A percentile compares a stretch with the other conserved stretches of the same genome.
Conservation (phyloP, 2,329 filamentous ascomycete genomes). For the Lecanoromycetidae sp. region DNA sequence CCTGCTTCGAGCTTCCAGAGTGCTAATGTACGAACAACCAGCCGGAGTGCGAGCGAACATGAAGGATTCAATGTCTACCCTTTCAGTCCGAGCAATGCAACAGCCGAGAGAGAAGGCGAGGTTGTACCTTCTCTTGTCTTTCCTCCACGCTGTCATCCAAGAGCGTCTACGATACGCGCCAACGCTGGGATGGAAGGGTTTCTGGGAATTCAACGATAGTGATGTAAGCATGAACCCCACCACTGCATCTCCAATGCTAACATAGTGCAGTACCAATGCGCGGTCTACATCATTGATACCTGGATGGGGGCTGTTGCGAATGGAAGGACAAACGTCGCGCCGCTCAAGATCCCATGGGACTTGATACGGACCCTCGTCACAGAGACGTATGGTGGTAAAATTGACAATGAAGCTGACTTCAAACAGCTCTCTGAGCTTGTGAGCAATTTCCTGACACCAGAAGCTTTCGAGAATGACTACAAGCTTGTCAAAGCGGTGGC, state of each 20-base stretch:
- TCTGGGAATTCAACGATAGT: slow-evolving; percentile 99
- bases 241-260: slow-evolving; percentile 2
- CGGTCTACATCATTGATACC: slow-evolving; percentile 84
- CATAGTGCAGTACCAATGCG: slow-evolving; percentile 73
- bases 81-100: slow-evolving; percentile 64
- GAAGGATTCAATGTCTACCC: slow-evolving; percentile 85
- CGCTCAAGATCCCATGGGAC: slow-evolving; percentile 89
- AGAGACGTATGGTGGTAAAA: slow-evolving; percentile 96
- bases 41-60: slow-evolving; percentile 95
- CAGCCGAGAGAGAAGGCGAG: slow-evolving; percentile 82
- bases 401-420: slow-evolving; percentile 84
- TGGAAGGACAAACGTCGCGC: slow-evolving; percentile 83
- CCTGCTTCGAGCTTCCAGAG: slow-evolving; percentile 77
- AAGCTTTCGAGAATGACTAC: slow-evolving; percentile 86
- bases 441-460: slow-evolving; percentile 63
- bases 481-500: slow-evolving; percentile 59
- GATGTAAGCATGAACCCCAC: slow-evolving; percentile 57
- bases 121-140: slow-evolving; percentile 80
- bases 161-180: slow-evolving; percentile 90
- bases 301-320: slow-evolving; percentile 79
- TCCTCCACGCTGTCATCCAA: slow-evolving; percentile 91
- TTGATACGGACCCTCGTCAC: slow-evolving; percentile 83
- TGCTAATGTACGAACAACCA: slow-evolving; percentile 96
- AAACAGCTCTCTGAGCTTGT: slow-evolving; percentile 61
- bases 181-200: slow-evolving; percentile 89